Conservation (phyloP, 2,329 filamentous ascomycete genomes). For the Magnaporthiopsis rhizophila region DNA sequence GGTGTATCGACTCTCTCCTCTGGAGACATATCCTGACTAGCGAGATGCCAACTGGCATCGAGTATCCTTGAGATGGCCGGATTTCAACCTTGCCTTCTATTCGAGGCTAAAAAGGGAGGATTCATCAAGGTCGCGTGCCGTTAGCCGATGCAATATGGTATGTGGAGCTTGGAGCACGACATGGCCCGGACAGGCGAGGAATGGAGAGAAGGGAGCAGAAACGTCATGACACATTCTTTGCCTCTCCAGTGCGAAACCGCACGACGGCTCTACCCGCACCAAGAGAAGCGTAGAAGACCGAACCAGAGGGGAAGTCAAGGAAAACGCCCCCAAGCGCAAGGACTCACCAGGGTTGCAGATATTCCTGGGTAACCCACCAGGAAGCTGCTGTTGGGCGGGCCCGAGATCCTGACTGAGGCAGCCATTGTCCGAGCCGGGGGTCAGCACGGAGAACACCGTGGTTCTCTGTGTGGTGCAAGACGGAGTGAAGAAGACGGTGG, state of each 20-base stretch:
- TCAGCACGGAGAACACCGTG: not conserved
- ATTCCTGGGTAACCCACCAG: slow-evolving; percentile 96
- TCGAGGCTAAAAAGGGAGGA: slow-evolving; percentile 56
- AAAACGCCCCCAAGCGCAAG: slow-evolving; percentile 8
- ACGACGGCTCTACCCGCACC: not conserved
- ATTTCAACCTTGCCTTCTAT: slow-evolving; percentile 98
- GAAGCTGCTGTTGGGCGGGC: slow-evolving; percentile 94
- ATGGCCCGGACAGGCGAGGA: not conserved
- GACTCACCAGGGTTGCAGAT: slow-evolving; percentile 86
- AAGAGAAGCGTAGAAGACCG: not conserved
- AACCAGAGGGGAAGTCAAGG: slow-evolving; percentile 4
- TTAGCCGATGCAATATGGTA: not conserved
- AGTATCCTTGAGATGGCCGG: slow-evolving; percentile 74
- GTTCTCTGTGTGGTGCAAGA: not conserved
- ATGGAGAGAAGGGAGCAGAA: not conserved
- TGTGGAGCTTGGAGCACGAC: not conserved
- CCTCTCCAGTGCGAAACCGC: not conserved
- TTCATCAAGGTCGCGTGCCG: not conserved
- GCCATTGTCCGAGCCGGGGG: slow-evolving; percentile 17
- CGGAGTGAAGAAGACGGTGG: not conserved
- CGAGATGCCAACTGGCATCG: slow-evolving; percentile 83
- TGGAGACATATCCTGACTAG: slow-evolving; percentile 92
- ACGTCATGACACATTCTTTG: not conserved
- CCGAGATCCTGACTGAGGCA: slow-evolving; percentile 80
- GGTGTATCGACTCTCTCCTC: slow-evolving; percentile 91